Evolutionary conservation across 140 eudicot genomes (phyloP).

Genomic region (Flaveria floridana): DNA sequence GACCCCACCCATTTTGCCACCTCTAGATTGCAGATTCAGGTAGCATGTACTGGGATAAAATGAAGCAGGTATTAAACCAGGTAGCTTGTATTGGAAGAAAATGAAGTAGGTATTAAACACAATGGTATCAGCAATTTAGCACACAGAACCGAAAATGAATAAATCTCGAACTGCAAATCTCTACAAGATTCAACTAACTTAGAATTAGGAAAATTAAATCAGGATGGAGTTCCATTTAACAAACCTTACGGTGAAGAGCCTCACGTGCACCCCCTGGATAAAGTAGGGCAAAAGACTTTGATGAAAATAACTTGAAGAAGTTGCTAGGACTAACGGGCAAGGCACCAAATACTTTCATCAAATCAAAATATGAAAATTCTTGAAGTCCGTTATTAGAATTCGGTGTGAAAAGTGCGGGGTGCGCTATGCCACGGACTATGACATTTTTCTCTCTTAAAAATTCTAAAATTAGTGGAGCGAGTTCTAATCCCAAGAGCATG

Average conservation of each 20-base stretch:
- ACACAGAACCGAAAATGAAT: not conserved
- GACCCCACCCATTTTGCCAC: slow-evolving; percentile 3
- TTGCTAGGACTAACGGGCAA: slow-evolving; percentile 65
- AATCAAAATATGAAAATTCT: slow-evolving; percentile 51
- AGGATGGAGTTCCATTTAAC: slow-evolving; percentile 1
- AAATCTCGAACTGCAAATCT: not conserved
- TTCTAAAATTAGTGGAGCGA: slow-evolving; percentile 50
- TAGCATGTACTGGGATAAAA: not conserved
- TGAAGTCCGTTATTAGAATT: slow-evolving; percentile 25
- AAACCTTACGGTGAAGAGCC: slow-evolving; percentile 86
- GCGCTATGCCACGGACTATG: slow-evolving; percentile 78
- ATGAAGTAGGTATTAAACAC: not conserved
- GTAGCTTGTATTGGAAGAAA: not conserved
- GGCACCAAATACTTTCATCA: slow-evolving; percentile 67
- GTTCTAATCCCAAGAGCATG: slow-evolving; percentile 82
- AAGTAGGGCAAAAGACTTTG: slow-evolving; percentile 65
- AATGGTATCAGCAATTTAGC: not conserved
- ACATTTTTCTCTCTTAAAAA: slow-evolving; percentile 63
- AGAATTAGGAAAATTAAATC: not conserved
- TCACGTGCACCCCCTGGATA: slow-evolving; percentile 98
- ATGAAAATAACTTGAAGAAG: slow-evolving; percentile 57
- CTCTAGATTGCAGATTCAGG: not conserved
- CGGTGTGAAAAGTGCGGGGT: slow-evolving; percentile 50
- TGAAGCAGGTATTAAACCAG: not conserved
- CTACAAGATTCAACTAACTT: not conserved